Conservation (phyloP, 192 early-diverging fungal species). For the Coemansia javaensis region DNA sequence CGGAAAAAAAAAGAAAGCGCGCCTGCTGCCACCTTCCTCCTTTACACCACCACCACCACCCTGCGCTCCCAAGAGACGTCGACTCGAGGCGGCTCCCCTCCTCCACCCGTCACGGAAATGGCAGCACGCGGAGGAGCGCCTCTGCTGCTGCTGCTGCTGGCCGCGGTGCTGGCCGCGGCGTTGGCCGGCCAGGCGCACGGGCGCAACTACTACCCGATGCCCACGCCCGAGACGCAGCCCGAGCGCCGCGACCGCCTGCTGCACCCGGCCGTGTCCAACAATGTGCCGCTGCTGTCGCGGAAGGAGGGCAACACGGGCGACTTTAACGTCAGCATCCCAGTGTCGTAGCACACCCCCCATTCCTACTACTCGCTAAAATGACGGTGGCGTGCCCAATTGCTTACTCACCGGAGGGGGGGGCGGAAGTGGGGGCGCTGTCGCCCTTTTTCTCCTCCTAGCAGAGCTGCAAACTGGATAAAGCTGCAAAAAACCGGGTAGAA, state of each 20-base stretch:
- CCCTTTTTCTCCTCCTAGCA: too few relatives aligned
- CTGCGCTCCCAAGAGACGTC: too few relatives aligned
- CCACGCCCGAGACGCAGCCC: conserved; percentile 13
- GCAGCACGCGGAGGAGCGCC: neutral
- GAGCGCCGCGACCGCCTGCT: neutral
- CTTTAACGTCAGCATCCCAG: conserved; percentile 38
- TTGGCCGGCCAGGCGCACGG: neutral
- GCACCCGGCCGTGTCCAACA: neutral
- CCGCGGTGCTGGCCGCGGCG: neutral
- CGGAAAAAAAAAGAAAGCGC: too few relatives aligned
- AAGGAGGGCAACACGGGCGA: conserved; percentile 14
- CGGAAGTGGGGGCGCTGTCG: too few relatives aligned
- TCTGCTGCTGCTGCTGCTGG: conserved; percentile 5
- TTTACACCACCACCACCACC: too few relatives aligned
- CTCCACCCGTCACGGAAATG: too few relatives aligned
- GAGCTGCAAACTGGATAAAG: too few relatives aligned
- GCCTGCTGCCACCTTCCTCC: too few relatives aligned
- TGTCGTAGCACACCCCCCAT: conserved; percentile 1
- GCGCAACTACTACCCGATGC: conserved; percentile 22
- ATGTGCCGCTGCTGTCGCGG: conserved; percentile 1
- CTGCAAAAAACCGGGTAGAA: too few relatives aligned
- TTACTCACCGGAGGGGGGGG: too few relatives aligned
- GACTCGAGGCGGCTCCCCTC: too few relatives aligned
- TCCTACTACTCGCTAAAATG: neutral
- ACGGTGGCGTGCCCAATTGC: too few relatives aligned